Evolutionary conservation across 148 eudicot species (phyloP).

Genomic region (Persicaria tinctoria): DNA sequence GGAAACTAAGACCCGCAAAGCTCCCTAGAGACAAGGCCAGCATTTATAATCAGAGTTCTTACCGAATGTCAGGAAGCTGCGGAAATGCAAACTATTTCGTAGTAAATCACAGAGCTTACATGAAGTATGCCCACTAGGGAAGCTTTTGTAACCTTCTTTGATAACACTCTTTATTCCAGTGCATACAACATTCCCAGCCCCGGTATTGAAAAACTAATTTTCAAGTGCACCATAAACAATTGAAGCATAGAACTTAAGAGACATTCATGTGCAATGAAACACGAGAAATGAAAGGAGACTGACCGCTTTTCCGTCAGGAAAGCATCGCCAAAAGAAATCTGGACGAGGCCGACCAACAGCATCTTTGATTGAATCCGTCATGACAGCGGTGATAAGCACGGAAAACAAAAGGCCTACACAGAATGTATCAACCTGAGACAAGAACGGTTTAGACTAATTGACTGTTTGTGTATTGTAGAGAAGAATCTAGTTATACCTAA

Average conservation of each 20-base stretch:
- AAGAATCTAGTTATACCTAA: constrained; percentile 41
- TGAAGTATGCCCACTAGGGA: constrained; percentile 95
- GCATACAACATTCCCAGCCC: constrained; percentile 49
- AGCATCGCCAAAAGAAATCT: constrained; percentile 94
- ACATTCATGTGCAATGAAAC: neutral
- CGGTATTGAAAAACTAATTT: constrained; percentile 24
- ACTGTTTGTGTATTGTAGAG: neutral
- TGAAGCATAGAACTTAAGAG: neutral
- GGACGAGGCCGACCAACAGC: constrained; percentile 97
- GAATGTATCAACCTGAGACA: neutral
- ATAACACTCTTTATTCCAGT: constrained; percentile 54
- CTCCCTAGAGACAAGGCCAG: constrained; percentile 46
- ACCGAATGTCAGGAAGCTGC: neutral
- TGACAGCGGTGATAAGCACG: constrained; percentile 70
- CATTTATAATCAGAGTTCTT: neutral
- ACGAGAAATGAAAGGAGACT: neutral
- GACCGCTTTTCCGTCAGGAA: constrained; percentile 78
- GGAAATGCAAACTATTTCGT: too few relatives aligned
- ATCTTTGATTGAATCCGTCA: constrained; percentile 88
- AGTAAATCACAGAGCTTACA: constrained; percentile 37
- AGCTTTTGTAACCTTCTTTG: constrained; percentile 93
- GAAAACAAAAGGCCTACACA: constrained; percentile 69
- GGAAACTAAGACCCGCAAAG: constrained; percentile 81
- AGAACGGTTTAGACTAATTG: neutral
- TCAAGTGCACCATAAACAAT: neutral